Percentiles rank a stretch among this genome's conserved stretches.
Evolutionary conservation across 192 early-diverging fungal species (phyloP).

Genomic region (Funneliformis geosporum): DNA sequence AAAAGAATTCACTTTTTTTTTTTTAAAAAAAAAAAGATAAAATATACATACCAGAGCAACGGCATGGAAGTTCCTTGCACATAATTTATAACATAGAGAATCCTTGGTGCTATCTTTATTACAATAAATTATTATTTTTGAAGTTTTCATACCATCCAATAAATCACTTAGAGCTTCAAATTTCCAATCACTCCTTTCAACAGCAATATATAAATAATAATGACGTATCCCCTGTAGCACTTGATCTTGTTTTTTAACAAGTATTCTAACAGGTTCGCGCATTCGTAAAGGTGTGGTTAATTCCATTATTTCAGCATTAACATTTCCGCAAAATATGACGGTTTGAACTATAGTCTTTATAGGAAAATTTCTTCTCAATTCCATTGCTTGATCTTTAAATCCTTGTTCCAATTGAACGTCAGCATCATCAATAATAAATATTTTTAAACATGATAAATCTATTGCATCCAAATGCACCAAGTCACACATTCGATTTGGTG

Average conservation of each 20-base stretch:
- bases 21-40: background rate
- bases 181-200: constrained; percentile 99
- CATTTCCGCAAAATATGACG: constrained; percentile 95
- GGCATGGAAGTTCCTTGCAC: constrained; percentile 88
- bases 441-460: constrained; percentile 84
- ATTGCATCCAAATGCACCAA: constrained; percentile 95
- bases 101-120: constrained; percentile 99
- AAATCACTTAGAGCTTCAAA: constrained; percentile 97
- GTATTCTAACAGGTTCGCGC: constrained; percentile 97
- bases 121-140: constrained; percentile 99
- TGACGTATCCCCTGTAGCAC: constrained; percentile 82
- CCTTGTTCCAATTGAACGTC: constrained; percentile 99
- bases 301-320: constrained; percentile 94
- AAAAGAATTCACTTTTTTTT: background rate
- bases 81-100: constrained; percentile 98
- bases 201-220: constrained; percentile 89
- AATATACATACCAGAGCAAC: constrained; percentile 71
- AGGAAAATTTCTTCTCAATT: constrained; percentile 93
- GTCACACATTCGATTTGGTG: constrained; percentile 97
- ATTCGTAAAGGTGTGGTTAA: constrained; percentile 94
- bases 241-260: constrained; percentile 97
- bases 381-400: constrained; percentile 99
- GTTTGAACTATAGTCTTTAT: constrained; percentile 76
- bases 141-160: constrained; percentile 97
- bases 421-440: constrained; percentile 99